Conservation (phyloP, 2,329 filamentous ascomycete genomes). For the Paramyrothecium sp. region DNA sequence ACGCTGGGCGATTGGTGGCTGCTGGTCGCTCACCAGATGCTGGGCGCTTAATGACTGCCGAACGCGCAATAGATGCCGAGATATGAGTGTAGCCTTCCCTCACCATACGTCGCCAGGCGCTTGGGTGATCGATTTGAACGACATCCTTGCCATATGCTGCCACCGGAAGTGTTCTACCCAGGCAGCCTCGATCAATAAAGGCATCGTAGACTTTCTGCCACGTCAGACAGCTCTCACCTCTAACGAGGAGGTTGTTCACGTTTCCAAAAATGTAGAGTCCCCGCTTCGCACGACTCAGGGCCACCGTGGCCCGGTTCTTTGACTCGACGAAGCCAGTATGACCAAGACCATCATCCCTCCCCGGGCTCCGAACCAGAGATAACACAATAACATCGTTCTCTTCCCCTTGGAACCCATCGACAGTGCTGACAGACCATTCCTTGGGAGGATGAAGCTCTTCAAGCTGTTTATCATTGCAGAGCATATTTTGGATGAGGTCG, state of each 20-base stretch:
- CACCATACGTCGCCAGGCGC: constrained; percentile 43
- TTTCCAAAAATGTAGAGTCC: constrained; percentile 89
- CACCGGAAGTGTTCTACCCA: constrained; percentile 9
- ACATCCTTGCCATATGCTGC: constrained; percentile 15
- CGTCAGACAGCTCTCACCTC: constrained; percentile 32
- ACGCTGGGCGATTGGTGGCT: no score
- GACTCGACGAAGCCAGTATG: constrained; percentile 72
- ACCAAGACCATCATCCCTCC: constrained; percentile 28
- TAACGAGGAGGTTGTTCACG: constrained; percentile 48
- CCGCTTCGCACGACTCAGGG: constrained; percentile 67
- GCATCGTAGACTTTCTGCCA: constrained; percentile 40
- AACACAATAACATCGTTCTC: constrained; percentile 83
- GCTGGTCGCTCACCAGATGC: no score
- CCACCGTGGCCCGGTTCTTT: constrained; percentile 56
- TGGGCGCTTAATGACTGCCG: no score
- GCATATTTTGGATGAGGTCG: constrained; percentile 55
- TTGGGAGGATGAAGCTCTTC: constrained; percentile 17
- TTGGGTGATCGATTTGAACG: constrained; percentile 48
- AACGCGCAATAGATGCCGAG: no score
- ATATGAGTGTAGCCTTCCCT: no score
- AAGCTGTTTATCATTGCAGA: constrained; percentile 32
- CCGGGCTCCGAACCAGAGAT: constrained; percentile 74
- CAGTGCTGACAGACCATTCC: constrained; percentile 67
- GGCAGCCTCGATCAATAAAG: constrained; percentile 35
- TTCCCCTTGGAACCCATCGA: constrained; percentile 89